Evolutionary conservation across 257 asterid genomes (phyloP).

Genomic region (Fraxinus anomala): DNA sequence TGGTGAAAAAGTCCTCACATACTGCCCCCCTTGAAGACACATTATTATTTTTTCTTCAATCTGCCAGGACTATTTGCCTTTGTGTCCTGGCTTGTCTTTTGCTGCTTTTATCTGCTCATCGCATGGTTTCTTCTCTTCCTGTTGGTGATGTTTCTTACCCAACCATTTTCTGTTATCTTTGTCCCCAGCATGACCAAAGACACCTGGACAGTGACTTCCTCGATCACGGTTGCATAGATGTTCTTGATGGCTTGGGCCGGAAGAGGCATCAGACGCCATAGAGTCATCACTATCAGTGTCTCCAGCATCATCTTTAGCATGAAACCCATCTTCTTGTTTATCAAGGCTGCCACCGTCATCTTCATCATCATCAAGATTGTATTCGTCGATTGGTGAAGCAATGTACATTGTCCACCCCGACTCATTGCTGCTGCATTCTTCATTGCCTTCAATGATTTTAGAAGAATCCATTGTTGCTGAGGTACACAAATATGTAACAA

Average conservation of each 20-base stretch:
- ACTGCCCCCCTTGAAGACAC: not conserved
- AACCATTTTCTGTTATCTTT: slow-evolving; percentile 36
- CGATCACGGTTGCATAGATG: slow-evolving; percentile 14
- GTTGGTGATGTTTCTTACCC: slow-evolving; percentile 44
- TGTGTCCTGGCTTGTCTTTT: slow-evolving; percentile 48
- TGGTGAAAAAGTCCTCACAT: slow-evolving; percentile 20
- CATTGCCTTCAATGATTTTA: slow-evolving; percentile 45
- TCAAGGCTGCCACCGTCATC: slow-evolving; percentile 26
- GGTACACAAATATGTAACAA: slow-evolving; percentile 10
- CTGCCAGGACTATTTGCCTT: slow-evolving; percentile 48
- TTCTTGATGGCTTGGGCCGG: slow-evolving; percentile 71
- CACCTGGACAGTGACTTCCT: slow-evolving; percentile 20
- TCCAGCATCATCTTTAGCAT: slow-evolving; percentile 27
- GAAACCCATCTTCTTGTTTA: slow-evolving; percentile 16
- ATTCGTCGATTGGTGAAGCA: slow-evolving; percentile 51
- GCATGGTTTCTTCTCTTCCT: slow-evolving; percentile 43
- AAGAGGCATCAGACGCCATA: slow-evolving; percentile 94
- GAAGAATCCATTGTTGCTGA: slow-evolving; percentile 59
- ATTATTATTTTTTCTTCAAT: slow-evolving; percentile 36
- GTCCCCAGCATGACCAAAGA: slow-evolving; percentile 36
- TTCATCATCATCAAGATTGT: slow-evolving; percentile 26
- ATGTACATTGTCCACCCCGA: slow-evolving; percentile 93
- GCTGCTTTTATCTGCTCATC: slow-evolving; percentile 43
- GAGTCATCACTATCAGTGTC: slow-evolving; percentile 69
- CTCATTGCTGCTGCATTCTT: slow-evolving; percentile 87